Base-by-base conservation (phyloP, 2,329 filamentous ascomycete species). In the Annulohypoxylon truncatum region DNA sequence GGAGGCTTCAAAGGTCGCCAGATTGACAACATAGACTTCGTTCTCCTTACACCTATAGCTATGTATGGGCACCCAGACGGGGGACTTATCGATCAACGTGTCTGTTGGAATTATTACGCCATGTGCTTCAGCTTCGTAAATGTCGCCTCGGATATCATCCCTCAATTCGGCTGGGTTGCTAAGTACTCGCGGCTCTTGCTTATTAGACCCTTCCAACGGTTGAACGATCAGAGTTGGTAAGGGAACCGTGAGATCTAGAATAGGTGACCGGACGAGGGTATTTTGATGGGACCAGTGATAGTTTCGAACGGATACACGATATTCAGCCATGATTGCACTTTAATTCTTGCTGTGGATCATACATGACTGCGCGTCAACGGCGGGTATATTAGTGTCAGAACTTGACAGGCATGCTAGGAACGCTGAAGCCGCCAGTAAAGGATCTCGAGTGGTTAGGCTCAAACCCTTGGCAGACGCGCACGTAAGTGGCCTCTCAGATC, bases 31-130 rank as follows among this genome's bases (percentile, higher is more conserved):
- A 35, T 58, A 42, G 4, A 71, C 55, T 40, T 72, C 52, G 8
- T 63, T 48, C 5, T 67, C 62, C 18, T 40, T 53, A 12, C 46
- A 59, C 22, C 9, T 22, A 15, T 53, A 26, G 38, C 48, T 69
- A 9, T 61, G 67, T 2, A 65, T 61, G 15, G 65, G 66, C 5
- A 73, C 70, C 75, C 74, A 77, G 28, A 76, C 13, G 4, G 75
- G 74, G 13, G 65, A 70, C 15, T 57, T 15, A 18, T 22, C 46
- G 5, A 40, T 7, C 4, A 46, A 38, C 4, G 48, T 18, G 8
- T 64, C 40, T 6, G 31, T 31, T 12, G 64, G 65, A 46, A 75
- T 33, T 50, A 68, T 57, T 3, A 75, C 61, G 10, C 75, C 75
- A 40, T 76, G 72, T 22, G 74, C 73, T 28, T 73, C 71, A 7